These are phyloP conservation scores for Chaetomium cochliodes DNA, from an alignment of 495 filamentous ascomycete species.

Conservation along the genomic window DNA sequence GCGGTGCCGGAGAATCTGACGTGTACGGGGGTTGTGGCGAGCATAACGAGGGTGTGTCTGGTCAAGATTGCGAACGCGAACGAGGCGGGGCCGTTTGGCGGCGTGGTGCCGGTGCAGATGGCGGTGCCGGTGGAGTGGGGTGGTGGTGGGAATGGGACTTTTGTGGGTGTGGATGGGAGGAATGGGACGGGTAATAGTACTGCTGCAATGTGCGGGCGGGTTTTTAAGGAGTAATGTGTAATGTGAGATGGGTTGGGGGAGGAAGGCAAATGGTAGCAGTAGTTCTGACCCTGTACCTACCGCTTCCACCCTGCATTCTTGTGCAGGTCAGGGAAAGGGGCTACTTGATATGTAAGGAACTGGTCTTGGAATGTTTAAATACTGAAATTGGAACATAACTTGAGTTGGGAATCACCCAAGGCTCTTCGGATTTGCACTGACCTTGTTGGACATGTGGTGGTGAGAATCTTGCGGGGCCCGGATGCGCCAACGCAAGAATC, in stretches of 20 bases:
- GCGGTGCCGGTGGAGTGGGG: conserved; percentile 11
- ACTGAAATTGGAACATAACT: too few species aligned
- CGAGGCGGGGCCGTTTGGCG: conserved; percentile 41
- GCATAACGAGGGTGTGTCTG: conserved; percentile 36
- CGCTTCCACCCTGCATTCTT: too few species aligned
- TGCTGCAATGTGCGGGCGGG: conserved; percentile 9
- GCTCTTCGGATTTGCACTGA: too few species aligned
- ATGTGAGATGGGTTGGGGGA: neutral
- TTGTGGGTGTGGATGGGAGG: neutral
- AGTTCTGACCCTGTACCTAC: neutral
- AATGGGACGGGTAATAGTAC: neutral
- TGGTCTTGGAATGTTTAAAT: too few species aligned
- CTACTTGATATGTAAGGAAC: too few species aligned
- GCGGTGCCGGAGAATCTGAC: conserved; percentile 36
- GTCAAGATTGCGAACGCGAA: conserved; percentile 43
- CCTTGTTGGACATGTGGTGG: neutral
- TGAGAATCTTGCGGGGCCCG: neutral
- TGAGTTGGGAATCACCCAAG: too few species aligned
- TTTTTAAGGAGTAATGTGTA: conserved; percentile 12
- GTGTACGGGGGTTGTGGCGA: conserved; percentile 39
- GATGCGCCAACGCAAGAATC: neutral
- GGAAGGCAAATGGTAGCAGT: neutral
- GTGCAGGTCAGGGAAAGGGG: too few species aligned
- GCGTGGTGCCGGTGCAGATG: conserved; percentile 43
- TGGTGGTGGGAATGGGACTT: neutral